A percentile compares a stretch with the other conserved stretches of the same genome.
Conservation (phyloP, 495 filamentous ascomycete genomes). For the Xylaria curta region DNA sequence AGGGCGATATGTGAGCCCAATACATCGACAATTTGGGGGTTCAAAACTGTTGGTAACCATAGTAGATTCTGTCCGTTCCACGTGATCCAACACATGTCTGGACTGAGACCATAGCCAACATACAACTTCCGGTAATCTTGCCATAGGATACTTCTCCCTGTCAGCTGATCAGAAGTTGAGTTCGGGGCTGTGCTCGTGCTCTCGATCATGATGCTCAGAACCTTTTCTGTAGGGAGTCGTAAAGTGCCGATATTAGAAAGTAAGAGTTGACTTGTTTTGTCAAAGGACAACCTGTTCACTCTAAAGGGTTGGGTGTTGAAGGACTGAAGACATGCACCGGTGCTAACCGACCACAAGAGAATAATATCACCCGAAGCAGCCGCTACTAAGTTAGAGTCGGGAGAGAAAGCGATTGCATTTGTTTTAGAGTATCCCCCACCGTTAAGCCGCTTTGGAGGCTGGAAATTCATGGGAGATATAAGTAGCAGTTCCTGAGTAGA, state of each 20-base stretch:
- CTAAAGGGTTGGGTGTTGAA: not conserved
- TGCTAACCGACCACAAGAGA: not conserved
- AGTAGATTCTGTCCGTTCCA: constrained; percentile 4
- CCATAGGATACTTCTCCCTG: no score
- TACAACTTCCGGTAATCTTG: not conserved
- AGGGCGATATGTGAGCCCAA: not conserved
- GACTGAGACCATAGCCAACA: not conserved
- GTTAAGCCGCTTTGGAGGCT: not conserved
- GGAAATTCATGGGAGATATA: not conserved
- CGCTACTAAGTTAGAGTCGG: not conserved
- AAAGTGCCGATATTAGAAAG: not conserved
- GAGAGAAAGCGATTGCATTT: not conserved
- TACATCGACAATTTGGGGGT: not conserved
- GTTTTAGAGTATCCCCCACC: not conserved
- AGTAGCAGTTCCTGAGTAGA: not conserved
- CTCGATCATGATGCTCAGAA: not conserved
- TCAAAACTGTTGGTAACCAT: not conserved
- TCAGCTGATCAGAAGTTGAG: not conserved
- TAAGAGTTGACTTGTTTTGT: not conserved
- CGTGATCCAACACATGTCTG: not conserved
- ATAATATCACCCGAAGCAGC: not conserved
- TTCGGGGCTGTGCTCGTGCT: not conserved
- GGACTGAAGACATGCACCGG: not conserved
- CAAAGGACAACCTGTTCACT: not conserved
- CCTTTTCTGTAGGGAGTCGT: not conserved